Evolutionary conservation across 139 green algal genomes (phyloP), one percentile per base, ranked within the genome.

Genomic region (Chlamydomonas sp.): DNA sequence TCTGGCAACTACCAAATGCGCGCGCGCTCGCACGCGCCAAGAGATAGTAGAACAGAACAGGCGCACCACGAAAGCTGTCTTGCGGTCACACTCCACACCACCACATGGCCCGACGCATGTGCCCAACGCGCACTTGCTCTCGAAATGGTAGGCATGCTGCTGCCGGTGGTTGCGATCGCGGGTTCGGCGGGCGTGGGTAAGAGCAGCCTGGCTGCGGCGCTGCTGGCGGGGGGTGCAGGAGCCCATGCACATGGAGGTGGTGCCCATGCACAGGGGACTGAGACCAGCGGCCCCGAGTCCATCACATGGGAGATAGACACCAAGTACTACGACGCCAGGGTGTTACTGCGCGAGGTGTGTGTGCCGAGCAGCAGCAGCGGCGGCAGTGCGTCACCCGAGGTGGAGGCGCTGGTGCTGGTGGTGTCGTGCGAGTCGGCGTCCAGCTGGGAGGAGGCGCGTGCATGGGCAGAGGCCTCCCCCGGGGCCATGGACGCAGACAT

Each of bases 401-500:
- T 60, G 20, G 58, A 81, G 37, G 76, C 76, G 10, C 67, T 81
- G n/a, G 22, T 81, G 31, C 67, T 81, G 1, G 71, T 73, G 13
- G 75, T 81, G 60, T 70, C 61, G 28, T 35, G 65, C 2, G 35
- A 4, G 1, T n/a, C 47, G 1, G 13, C 39, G 0, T 30, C 3
- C 5, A 65, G 47, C 0, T 69, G 74, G 1, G 0, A n/a, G 1
- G 48, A 24, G 26, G 58, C 54, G 8, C 66, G 54, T 28, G 10
- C 39, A 8, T 65, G 70, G 28, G 34, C 33, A 8, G 10, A n/a
- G 2, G 10, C 1, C 8, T 50, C 54, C 24, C 49, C 58, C 6
- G 35, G 61, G 30, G 8, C 34, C 22, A 66, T 73, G 0, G 35
- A 58, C 2, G 67, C 71, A 3, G 71, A 78, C 3, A 63, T 82